Evolutionary conservation across 1,139 yeast genomes (phyloP).

Genomic region (Protomyces pachydermus): DNA sequence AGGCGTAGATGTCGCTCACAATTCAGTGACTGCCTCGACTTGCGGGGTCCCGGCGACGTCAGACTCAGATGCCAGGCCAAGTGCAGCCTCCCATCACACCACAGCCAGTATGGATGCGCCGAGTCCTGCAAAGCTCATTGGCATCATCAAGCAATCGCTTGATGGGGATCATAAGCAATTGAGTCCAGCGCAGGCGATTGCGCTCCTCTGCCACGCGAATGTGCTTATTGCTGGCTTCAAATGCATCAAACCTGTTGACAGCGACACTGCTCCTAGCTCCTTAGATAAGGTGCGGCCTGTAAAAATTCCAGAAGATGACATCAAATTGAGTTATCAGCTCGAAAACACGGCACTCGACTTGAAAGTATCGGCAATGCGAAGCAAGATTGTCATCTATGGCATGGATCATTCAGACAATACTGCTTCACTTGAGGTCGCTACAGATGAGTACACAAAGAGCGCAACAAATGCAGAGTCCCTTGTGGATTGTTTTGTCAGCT

Average conservation of each 20-base stretch:
- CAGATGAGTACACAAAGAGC: slow-evolving; percentile 16
- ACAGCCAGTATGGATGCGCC: background rate
- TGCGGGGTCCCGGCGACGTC: too few species aligned
- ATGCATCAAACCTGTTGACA: slow-evolving; percentile 28
- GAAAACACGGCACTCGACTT: background rate
- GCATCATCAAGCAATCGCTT: slow-evolving; percentile 13
- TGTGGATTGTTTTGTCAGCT: slow-evolving; percentile 3
- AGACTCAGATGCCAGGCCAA: too few species aligned
- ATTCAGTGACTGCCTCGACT: too few species aligned
- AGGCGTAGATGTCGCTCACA: too few species aligned
- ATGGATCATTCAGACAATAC: slow-evolving; percentile 19
- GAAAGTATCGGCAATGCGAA: slow-evolving; percentile 28
- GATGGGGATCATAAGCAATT: slow-evolving; percentile 8
- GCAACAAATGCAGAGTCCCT: slow-evolving; percentile 2
- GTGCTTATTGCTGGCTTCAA: slow-evolving; percentile 32
- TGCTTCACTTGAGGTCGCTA: slow-evolving; percentile 4
- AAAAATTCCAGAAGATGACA: background rate
- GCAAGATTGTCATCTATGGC: slow-evolving; percentile 29
- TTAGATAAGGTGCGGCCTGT: background rate
- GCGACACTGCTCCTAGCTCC: background rate
- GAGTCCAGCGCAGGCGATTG: slow-evolving; percentile 29
- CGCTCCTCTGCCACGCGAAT: slow-evolving; percentile 30
- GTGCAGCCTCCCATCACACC: too few species aligned
- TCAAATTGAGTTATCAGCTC: background rate
- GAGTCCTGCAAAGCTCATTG: slow-evolving; percentile 12